Percentiles rank a stretch among this genome's conserved stretches.
These are phyloP conservation scores for Euphorbia peplus DNA, from an alignment of 345 rosid genomes.

Conservation along the genomic window DNA sequence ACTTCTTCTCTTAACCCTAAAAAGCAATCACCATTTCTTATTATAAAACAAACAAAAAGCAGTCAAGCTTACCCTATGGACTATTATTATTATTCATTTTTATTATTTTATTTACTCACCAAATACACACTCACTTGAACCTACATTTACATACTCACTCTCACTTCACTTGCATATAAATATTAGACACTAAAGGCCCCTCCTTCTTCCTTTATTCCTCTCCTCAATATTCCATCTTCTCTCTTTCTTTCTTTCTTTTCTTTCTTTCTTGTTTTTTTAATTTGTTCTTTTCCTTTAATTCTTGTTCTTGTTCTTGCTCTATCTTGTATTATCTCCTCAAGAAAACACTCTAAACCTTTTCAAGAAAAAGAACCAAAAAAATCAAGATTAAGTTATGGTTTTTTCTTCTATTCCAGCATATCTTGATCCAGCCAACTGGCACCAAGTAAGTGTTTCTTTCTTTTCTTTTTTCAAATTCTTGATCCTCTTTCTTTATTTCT, in stretches of 20 bases:
- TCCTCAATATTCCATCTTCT: conserved; percentile 5
- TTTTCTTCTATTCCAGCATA: conserved; percentile 87
- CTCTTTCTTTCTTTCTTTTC: background rate
- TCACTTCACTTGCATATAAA: background rate
- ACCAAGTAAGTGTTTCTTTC: conserved; percentile 54
- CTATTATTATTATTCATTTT: too few relatives aligned
- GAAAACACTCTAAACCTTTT: conserved; percentile 33
- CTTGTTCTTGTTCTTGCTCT: conserved; percentile 24
- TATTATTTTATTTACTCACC: too few relatives aligned
- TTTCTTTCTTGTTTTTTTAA: background rate
- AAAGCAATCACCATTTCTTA: background rate
- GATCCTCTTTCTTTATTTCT: too few relatives aligned
- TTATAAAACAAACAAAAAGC: conserved; percentile 11
- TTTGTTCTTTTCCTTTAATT: background rate
- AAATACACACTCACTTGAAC: too few relatives aligned
- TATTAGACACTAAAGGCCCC: conserved; percentile 9
- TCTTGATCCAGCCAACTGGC: conserved; percentile 99
- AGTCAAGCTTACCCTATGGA: background rate
- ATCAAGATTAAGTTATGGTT: conserved; percentile 71
- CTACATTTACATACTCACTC: background rate
- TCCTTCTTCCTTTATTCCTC: conserved; percentile 5
- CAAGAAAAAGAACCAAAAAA: conserved; percentile 31
- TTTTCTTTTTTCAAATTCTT: background rate
- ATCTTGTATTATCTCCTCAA: conserved; percentile 33
- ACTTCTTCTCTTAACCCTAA: conserved; percentile 18